Evolutionary conservation across 2,329 filamentous ascomycete genomes (phyloP).

Genomic region (Colletotrichum chlorophyti): DNA sequence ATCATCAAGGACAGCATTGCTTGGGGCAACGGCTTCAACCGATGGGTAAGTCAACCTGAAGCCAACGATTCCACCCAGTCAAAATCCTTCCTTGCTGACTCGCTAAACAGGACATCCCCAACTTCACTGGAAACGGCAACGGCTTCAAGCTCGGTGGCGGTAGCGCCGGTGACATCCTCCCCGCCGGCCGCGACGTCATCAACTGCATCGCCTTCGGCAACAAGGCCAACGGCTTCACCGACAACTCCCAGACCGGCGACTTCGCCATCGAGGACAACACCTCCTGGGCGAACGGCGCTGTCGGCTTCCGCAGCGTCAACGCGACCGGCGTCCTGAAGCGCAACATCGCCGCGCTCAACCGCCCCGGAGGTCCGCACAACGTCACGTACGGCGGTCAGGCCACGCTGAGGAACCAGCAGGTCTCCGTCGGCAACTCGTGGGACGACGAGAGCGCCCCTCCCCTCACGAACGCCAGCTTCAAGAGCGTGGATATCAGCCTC

Average conservation of each 20-base stretch:
- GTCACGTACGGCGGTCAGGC: constrained; percentile 16
- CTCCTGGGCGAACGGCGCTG: constrained; percentile 10
- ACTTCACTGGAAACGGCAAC: constrained; percentile 50
- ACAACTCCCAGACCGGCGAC: constrained; percentile 35
- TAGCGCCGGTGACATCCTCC: constrained; percentile 40
- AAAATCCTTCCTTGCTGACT: accelerated
- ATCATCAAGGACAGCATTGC: constrained; percentile 50
- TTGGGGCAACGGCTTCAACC: constrained; percentile 54
- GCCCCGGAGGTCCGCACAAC: constrained; percentile 1
- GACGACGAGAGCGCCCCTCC: neutral
- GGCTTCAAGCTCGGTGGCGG: constrained; percentile 54
- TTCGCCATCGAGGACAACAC: constrained; percentile 21
- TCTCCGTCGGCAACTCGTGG: constrained; percentile 17
- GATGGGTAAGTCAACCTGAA: constrained; percentile 39
- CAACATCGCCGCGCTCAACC: constrained; percentile 26
- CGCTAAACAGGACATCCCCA: neutral
- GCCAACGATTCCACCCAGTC: neutral
- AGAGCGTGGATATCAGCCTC: constrained; percentile 17
- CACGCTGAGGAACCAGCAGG: constrained; percentile 11
- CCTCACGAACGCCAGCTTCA: constrained; percentile 18
- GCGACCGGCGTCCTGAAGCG: constrained; percentile 20
- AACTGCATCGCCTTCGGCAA: constrained; percentile 55
- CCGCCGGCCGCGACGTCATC: constrained; percentile 48
- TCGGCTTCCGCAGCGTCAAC: constrained; percentile 21
- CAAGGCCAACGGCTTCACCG: constrained; percentile 51